phyloP scores from a whole-genome alignment of 352 stramenopile genomes.

The Globisporangium sylvaticum region DNA sequence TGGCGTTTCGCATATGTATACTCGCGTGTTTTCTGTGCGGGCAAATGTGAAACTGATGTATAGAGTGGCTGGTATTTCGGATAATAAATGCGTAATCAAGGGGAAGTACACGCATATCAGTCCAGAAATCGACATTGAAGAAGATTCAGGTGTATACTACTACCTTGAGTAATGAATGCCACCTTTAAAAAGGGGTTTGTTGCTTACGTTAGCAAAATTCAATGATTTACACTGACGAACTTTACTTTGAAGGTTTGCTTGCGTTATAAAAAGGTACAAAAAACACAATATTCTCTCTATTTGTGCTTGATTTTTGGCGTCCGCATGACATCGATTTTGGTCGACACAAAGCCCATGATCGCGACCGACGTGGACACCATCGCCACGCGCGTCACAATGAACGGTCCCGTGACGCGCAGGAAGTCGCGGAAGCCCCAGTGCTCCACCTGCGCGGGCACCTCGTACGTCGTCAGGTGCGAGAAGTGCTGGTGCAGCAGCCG shows the following conservation, averaged over 20 bases:
- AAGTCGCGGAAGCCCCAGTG: slow-evolving; percentile 71
- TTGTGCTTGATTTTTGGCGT: background rate
- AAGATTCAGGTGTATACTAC: background rate
- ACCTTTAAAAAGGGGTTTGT: too few species aligned
- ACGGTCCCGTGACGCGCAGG: slow-evolving; percentile 50
- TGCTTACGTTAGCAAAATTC: too few species aligned
- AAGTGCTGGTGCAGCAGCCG: slow-evolving; percentile 54
- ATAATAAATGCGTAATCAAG: background rate
- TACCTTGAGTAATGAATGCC: too few species aligned
- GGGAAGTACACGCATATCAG: background rate
- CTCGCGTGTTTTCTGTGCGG: too few species aligned
- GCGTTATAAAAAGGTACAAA: background rate
- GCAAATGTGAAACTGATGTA: too few species aligned
- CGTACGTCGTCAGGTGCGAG: slow-evolving; percentile 61
- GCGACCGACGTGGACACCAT: slow-evolving; percentile 70
- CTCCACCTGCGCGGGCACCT: slow-evolving; percentile 64
- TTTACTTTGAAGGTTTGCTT: too few species aligned
- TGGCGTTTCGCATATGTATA: background rate
- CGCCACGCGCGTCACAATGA: slow-evolving; percentile 49
- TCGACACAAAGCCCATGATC: slow-evolving; percentile 65
- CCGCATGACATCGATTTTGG: slow-evolving; percentile 41
- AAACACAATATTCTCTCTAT: background rate
- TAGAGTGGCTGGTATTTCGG: background rate
- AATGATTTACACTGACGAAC: too few species aligned
- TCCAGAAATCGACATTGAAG: background rate